Evolutionary conservation across 331 rosid genomes (phyloP), one percentile per base, ranked within the genome.

Genomic region (Phaseolus coccineus): DNA sequence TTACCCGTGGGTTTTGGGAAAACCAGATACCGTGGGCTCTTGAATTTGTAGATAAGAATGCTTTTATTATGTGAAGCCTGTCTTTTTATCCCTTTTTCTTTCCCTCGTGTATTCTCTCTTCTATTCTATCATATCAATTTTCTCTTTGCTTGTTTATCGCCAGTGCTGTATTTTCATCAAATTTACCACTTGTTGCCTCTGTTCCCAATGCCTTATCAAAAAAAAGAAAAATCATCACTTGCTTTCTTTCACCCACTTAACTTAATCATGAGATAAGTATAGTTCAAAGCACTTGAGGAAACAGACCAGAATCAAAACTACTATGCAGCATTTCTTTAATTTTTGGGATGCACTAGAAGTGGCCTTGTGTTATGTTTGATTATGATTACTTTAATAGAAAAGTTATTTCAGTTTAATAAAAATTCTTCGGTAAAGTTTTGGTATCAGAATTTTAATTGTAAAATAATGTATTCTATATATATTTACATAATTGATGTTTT

Each of bases 41-140:
- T 68, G 76, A 77, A 87, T 77, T 78, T 92, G 97, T 88, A 87
- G 89, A 90, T 92, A 90, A 83, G 82, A 74, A 62, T 77, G 85
- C 72, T 39, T 74, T 24, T 13, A 7, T 12, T 79, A 40, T 58
- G 85, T 77, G 56, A 44, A 63, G 91, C 79, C 79, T 86, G 87
- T 78, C 75, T 84, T 87, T 91, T 63, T 80, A 81, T 82, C 81
- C 88, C 83, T 63, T 15, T 52, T 28, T 39, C 10, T 28, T 15
- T 74, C 40, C 25, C 77, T 79, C 82, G 1, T 55, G 64, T 70
- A 44, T 72, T 79, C 13, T 79, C 13, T 22, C 57, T 56, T 83
- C 46, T 8, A 40, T 53, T 42, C 40, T 8, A 37, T 37, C 2
- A 16, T 73, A 52, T 71, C 2, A 37, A 25, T 3, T 55, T 67